Percentiles rank a stretch among this genome's conserved stretches.
Conservation (phyloP, 2,329 filamentous ascomycete species). For the Penicillium sp. region DNA sequence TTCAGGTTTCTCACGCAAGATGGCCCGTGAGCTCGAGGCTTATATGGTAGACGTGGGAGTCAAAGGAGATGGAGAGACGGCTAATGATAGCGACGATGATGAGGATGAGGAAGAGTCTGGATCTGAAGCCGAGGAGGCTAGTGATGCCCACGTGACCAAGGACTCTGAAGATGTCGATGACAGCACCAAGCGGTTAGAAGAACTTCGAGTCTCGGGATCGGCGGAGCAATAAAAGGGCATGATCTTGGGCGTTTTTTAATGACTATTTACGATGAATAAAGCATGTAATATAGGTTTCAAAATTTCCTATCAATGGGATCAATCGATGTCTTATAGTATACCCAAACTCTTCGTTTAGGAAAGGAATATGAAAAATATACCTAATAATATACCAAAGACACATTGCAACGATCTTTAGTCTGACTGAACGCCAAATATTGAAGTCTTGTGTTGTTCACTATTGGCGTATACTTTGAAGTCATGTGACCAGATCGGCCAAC, state of each 20-base stretch:
- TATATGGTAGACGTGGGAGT: constrained; percentile 76
- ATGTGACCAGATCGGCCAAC: constrained; percentile 3
- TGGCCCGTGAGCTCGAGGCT: constrained; percentile 87
- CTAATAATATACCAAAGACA: neutral
- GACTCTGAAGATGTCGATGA: constrained; percentile 24
- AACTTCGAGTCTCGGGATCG: constrained; percentile 34
- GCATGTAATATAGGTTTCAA: constrained; percentile 23
- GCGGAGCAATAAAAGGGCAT: constrained; percentile 16
- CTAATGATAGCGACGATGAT: constrained; percentile 32
- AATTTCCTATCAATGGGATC: constrained; percentile 6
- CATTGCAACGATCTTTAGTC: neutral
- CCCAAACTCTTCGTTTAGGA: neutral
- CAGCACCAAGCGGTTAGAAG: constrained; percentile 32
- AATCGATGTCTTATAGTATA: neutral
- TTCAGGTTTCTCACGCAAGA: constrained; percentile 94
- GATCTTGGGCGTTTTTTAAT: constrained; percentile 21
- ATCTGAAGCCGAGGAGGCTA: constrained; percentile 37
- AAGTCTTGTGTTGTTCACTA: neutral
- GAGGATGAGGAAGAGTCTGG: constrained; percentile 40
- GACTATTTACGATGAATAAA: constrained; percentile 31
- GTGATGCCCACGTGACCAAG: constrained; percentile 38
- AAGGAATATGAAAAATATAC: neutral
- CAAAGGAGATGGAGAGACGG: constrained; percentile 51
- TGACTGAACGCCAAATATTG: neutral
- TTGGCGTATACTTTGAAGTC: neutral